phyloP scores from a whole-genome alignment of 2,329 filamentous ascomycete species.

The Xylaria sp. region DNA sequence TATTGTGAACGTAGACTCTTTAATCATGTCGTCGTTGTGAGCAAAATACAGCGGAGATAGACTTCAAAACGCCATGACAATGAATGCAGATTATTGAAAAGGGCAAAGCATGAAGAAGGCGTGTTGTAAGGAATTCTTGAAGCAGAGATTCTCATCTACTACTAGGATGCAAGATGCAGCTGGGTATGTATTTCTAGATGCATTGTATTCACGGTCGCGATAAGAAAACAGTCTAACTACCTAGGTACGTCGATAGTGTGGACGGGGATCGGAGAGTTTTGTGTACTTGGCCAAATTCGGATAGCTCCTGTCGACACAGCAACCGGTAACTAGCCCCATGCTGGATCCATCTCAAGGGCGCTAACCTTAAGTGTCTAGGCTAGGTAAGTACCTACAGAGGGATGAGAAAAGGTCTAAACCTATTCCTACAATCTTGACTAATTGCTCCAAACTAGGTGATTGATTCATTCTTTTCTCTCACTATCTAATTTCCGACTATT shows the following conservation, averaged over 20 bases:
- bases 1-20: slow-evolving; percentile 39
- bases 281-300: slow-evolving; percentile 32
- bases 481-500: neutral
- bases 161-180: slow-evolving; percentile 14
- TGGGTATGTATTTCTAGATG: neutral
- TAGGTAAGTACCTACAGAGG: neutral
- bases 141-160: slow-evolving; percentile 7
- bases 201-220: neutral
- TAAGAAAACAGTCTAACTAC: neutral
- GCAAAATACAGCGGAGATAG: slow-evolving; percentile 38
- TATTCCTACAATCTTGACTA: neutral
- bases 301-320: slow-evolving; percentile 33
- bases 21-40: slow-evolving; percentile 48
- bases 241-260: slow-evolving; percentile 6
- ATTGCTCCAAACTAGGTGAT: neutral
- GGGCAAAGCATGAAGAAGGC: slow-evolving; percentile 33
- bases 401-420: neutral
- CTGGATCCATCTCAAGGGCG: neutral
- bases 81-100: slow-evolving; percentile 36
- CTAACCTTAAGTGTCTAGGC: neutral
- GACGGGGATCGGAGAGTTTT: slow-evolving; percentile 28
- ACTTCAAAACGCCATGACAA: slow-evolving; percentile 43
- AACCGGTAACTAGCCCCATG: slow-evolving; percentile 21
- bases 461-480: neutral
- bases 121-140: slow-evolving; percentile 26